phyloP scores from a whole-genome alignment of 2,329 filamentous ascomycete species.

The Zarea fungicola region DNA sequence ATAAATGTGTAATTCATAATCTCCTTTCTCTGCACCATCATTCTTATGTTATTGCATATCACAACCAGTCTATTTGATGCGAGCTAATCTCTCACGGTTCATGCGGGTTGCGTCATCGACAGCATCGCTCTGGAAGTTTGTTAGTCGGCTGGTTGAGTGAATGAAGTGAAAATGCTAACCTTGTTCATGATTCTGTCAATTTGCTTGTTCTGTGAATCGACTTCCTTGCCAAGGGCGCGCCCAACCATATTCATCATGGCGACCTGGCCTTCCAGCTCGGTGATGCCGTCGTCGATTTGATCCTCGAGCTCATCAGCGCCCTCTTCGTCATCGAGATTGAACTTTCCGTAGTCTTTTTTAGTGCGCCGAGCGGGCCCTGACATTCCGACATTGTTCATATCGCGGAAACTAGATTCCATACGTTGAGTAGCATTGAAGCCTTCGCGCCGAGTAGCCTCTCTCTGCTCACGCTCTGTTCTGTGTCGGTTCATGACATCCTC shows the following conservation, averaged over 20 bases:
- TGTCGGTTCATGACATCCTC: slow-evolving; percentile 65
- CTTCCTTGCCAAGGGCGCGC: slow-evolving; percentile 66
- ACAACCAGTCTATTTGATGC: slow-evolving; percentile 41
- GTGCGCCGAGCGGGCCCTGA: slow-evolving; percentile 26
- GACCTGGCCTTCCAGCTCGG: slow-evolving; percentile 66
- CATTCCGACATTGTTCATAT: slow-evolving; percentile 27
- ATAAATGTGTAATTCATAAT: too few relatives aligned
- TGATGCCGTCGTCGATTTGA: slow-evolving; percentile 53
- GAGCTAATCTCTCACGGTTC: slow-evolving; percentile 67
- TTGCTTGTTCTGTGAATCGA: slow-evolving; percentile 68
- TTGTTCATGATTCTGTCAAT: slow-evolving; percentile 75
- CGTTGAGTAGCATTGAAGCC: slow-evolving; percentile 47
- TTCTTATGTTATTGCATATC: too few relatives aligned
- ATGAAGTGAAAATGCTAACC: slow-evolving; percentile 41
- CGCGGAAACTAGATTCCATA: slow-evolving; percentile 47
- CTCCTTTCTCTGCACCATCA: too few relatives aligned
- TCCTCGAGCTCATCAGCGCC: slow-evolving; percentile 40
- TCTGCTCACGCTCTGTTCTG: slow-evolving; percentile 58
- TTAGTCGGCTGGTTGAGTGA: slow-evolving; percentile 23
- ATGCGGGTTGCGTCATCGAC: slow-evolving; percentile 77
- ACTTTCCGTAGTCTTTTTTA: slow-evolving; percentile 53
- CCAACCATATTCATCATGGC: slow-evolving; percentile 68
- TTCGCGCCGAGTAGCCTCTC: slow-evolving; percentile 54
- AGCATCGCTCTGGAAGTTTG: slow-evolving; percentile 60
- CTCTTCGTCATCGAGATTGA: slow-evolving; percentile 71